Percentiles rank a stretch among this genome's conserved stretches.
Evolutionary conservation across 2,329 filamentous ascomycete genomes (phyloP).

Genomic region (Pseudogymnoascus sp.): DNA sequence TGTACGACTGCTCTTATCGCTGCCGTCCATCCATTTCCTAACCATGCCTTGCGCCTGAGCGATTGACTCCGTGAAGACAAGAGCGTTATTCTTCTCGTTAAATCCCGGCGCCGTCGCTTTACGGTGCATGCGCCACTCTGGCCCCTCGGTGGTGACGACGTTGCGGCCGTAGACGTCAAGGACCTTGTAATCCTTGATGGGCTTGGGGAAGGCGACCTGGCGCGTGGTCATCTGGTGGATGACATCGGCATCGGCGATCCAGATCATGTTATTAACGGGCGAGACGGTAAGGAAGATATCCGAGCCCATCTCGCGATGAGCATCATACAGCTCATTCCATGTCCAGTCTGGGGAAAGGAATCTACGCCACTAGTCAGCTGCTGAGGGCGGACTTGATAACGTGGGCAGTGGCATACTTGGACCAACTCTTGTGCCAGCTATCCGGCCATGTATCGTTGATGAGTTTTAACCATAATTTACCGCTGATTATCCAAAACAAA

Average conservation of each 20-base stretch:
- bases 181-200: constrained; percentile 48
- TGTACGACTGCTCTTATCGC: constrained; percentile 36
- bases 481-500: constrained; percentile 47
- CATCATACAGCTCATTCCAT: constrained; percentile 46
- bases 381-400: not conserved
- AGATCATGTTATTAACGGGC: constrained; percentile 44
- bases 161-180: constrained; percentile 64
- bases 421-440: constrained; percentile 47
- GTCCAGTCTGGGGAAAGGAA: constrained; percentile 52
- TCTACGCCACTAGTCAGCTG: constrained; percentile 28
- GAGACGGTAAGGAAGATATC: constrained; percentile 59
- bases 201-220: constrained; percentile 65
- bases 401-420: constrained; percentile 41
- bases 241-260: constrained; percentile 54
- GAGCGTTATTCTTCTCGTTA: constrained; percentile 64
- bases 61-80: constrained; percentile 57
- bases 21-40: constrained; percentile 43
- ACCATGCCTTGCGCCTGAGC: constrained; percentile 57
- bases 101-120: constrained; percentile 65
- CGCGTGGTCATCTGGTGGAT: constrained; percentile 57
- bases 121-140: constrained; percentile 62
- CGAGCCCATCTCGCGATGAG: constrained; percentile 47
- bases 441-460: constrained; percentile 44
- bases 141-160: constrained; percentile 61
- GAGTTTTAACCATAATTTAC: constrained; percentile 45